Percentiles rank a stretch among this genome's conserved stretches.
These are phyloP conservation scores for Rhizopus delemar DNA, from an alignment of 371 early-diverging fungal species.

Conservation along the genomic window DNA sequence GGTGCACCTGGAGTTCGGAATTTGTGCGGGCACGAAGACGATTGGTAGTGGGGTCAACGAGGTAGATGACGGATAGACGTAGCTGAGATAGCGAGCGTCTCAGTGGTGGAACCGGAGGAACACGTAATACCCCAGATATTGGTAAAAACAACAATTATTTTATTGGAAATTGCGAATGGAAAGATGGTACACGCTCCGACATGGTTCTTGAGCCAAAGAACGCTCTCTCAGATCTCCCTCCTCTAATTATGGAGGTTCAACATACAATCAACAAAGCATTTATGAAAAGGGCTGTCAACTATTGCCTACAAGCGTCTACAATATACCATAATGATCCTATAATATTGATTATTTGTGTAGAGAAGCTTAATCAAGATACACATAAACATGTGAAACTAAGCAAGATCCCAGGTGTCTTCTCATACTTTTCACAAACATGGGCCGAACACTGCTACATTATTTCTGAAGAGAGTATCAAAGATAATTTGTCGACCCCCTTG, in stretches of 20 bases:
- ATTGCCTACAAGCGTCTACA: slow-evolving; percentile 16
- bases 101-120: too few species aligned
- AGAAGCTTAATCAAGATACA: slow-evolving; percentile 4
- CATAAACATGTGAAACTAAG: slow-evolving; percentile 10
- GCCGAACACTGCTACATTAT: slow-evolving; percentile 12
- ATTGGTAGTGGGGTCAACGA: too few species aligned
- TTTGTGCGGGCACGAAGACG: too few species aligned
- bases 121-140: not conserved
- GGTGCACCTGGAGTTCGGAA: too few species aligned
- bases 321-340: slow-evolving; percentile 13
- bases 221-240: slow-evolving; percentile 18
- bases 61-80: too few species aligned
- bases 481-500: slow-evolving; percentile 6
- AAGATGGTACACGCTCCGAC: slow-evolving; percentile 12
- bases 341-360: slow-evolving; percentile 15
- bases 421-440: slow-evolving; percentile 11
- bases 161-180: slow-evolving; percentile 16
- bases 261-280: slow-evolving; percentile 8
- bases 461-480: slow-evolving; percentile 12
- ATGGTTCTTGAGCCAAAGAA: slow-evolving; percentile 19
- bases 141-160: slow-evolving; percentile 13
- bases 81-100: too few species aligned
- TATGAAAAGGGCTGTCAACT: slow-evolving; percentile 16
- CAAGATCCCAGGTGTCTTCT: slow-evolving; percentile 6
- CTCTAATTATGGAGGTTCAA: slow-evolving; percentile 16